Conservation (phyloP, 495 filamentous ascomycete genomes). For the Terfezia boudieri region DNA sequence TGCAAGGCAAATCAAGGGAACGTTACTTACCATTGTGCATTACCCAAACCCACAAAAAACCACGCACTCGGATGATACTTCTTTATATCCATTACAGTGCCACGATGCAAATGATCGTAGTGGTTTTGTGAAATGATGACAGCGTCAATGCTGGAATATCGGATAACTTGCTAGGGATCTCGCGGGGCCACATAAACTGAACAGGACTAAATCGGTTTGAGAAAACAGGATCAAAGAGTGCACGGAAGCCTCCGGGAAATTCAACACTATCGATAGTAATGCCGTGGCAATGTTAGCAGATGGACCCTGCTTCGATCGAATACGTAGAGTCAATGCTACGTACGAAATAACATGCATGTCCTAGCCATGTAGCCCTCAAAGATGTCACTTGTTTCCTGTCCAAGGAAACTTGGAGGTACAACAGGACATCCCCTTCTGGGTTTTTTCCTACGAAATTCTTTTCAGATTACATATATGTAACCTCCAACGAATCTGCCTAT, state of each 20-base stretch:
- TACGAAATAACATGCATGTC: constrained; percentile 83
- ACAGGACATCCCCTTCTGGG: too few species aligned
- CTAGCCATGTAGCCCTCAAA: constrained; percentile 86
- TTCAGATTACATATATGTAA: not conserved
- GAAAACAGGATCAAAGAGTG: constrained; percentile 91
- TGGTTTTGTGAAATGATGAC: constrained; percentile 86
- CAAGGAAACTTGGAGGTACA: constrained; percentile 36
- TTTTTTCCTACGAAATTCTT: constrained; percentile 26
- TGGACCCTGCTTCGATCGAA: too few species aligned
- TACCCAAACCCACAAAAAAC: constrained; percentile 77
- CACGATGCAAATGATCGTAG: constrained; percentile 77
- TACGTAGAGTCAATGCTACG: too few species aligned
- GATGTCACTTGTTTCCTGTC: constrained; percentile 22
- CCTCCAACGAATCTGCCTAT: constrained; percentile 6
- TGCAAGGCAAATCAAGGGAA: not conserved
- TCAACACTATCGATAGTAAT: constrained; percentile 23
- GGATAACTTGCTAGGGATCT: constrained; percentile 53
- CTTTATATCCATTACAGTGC: constrained; percentile 46
- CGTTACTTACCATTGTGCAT: constrained; percentile 48
- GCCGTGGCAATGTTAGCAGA: too few species aligned
- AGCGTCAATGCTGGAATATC: constrained; percentile 68
- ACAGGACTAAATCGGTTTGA: constrained; percentile 67
- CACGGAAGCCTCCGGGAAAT: constrained; percentile 68
- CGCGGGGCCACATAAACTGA: constrained; percentile 47
- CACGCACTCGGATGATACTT: constrained; percentile 54